phyloP scores from a whole-genome alignment of 768 basidiomycete genomes.

The Suillus bovinus region DNA sequence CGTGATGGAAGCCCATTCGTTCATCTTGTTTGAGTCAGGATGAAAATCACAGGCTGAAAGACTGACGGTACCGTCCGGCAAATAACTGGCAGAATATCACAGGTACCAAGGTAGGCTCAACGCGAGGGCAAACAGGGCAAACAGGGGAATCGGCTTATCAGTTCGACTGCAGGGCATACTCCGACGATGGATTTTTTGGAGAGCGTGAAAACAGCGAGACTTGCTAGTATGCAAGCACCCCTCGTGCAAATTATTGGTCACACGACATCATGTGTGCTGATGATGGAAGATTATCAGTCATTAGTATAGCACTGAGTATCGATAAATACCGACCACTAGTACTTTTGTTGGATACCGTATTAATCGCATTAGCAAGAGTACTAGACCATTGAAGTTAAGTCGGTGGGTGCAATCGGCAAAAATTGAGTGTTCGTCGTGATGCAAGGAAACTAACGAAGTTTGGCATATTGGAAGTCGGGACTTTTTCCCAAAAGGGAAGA shows the following conservation, averaged over 20 bases:
- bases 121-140: constrained; percentile 83
- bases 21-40: constrained; percentile 41
- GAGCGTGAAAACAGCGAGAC: constrained; percentile 19
- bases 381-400: not conserved
- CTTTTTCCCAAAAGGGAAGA: not conserved
- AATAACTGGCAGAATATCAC: constrained; percentile 36
- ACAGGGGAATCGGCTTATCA: constrained; percentile 73
- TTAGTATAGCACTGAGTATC: not conserved
- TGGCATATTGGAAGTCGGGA: not conserved
- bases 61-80: constrained; percentile 75
- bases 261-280: constrained; percentile 65
- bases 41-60: not conserved
- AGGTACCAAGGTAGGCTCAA: constrained; percentile 69
- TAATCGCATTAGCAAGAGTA: not conserved
- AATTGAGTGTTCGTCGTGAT: not conserved
- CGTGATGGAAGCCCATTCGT: not conserved
- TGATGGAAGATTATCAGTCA: not conserved
- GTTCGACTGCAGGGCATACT: constrained; percentile 43
- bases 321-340: not conserved
- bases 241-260: constrained; percentile 62
- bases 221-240: constrained; percentile 69
- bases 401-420: not conserved
- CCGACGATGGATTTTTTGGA: not conserved
- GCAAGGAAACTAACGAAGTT: no score
- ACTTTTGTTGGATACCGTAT: not conserved